phyloP scores from a whole-genome alignment of 306 rosid genomes.

The Prunus armeniaca region DNA sequence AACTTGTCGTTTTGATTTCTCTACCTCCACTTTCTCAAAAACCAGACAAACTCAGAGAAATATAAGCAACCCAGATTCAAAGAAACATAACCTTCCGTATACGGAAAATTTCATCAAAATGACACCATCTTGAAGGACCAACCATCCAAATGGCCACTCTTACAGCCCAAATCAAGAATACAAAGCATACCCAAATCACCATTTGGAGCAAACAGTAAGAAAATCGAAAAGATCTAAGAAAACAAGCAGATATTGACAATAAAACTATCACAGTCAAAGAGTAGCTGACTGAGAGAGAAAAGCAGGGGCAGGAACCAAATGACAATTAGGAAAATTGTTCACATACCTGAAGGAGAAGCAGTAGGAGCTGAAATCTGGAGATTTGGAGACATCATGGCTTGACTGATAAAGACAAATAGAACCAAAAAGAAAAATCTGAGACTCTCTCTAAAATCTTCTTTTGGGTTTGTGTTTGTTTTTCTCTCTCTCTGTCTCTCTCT shows the following conservation, averaged over 20 bases:
- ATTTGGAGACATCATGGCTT: slow-evolving; percentile 15
- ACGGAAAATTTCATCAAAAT: not conserved
- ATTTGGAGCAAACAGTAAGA: slow-evolving; percentile 23
- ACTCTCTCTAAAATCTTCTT: not conserved
- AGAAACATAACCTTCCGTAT: not conserved
- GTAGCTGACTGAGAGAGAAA: not conserved
- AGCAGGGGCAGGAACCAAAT: not conserved
- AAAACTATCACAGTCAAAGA: not conserved
- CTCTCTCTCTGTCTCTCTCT: not conserved
- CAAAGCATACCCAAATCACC: slow-evolving; percentile 29
- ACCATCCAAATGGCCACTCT: not conserved
- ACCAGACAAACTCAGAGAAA: slow-evolving; percentile 11
- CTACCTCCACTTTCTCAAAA: slow-evolving; percentile 5
- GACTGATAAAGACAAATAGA: slow-evolving; percentile 15
- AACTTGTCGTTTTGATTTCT: not conserved
- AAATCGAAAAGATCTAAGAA: slow-evolving; percentile 53
- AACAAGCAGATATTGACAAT: not conserved
- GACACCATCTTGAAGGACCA: not conserved
- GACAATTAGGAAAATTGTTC: slow-evolving; percentile 4
- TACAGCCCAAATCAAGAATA: slow-evolving; percentile 18
- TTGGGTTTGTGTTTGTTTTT: slow-evolving; percentile 22
- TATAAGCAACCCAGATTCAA: slow-evolving; percentile 2
- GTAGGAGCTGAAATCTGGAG: slow-evolving; percentile 23
- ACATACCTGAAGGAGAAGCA: slow-evolving; percentile 41
- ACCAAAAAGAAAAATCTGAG: slow-evolving; percentile 7